Evolutionary conservation across 768 basidiomycete genomes (phyloP), one percentile per base, ranked within the genome.

Genomic region (Calocera viscosa): DNA sequence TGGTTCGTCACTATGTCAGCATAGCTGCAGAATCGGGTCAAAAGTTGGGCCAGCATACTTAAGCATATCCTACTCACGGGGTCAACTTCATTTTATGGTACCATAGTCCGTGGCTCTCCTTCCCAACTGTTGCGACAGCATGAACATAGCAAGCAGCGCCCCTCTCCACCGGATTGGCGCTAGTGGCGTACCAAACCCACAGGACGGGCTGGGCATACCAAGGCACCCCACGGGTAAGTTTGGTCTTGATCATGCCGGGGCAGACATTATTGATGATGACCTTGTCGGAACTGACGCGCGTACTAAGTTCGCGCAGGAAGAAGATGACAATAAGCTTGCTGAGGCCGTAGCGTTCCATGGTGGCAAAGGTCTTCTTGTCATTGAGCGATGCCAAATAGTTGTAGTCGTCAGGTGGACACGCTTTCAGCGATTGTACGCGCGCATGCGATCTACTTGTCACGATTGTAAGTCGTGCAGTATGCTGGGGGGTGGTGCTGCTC

Each of bases 201-300:
- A 60, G 5, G 26, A 60, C 8, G 7, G 53, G 53, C 2, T 10
- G 26, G 19, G 19, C 10, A 10, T 2, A 60, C 26, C 24, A 26
- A 11, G 53, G 53, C 2, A 19, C 26, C 53, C 30, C 5, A 11
- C 53, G 53, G 2, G 26, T 7, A 10, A 60, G 53, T 10, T 32
- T 19, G 2, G 53, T 60, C 53, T 32, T 60, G 53, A 60, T 60
- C 26, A 60, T 26, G 19, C 53, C 53, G 5, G 53, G 53, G 22
- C 53, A 60, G 53, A 60, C 53, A 26, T 14, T 60, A 19, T 60
- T 60, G 53, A 60, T 47, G 66, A 63, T 67, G 19, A 53, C 33
- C 24, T 33, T 24, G 26, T 35, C 19, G 39, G 63, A 47, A 26
- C 47, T 65, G 67, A 34, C 47, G 26, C 22, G 60, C 33, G 26